Evolutionary conservation across 2,329 filamentous ascomycete genomes (phyloP).

Genomic region (Phialemonium atrogriseum): DNA sequence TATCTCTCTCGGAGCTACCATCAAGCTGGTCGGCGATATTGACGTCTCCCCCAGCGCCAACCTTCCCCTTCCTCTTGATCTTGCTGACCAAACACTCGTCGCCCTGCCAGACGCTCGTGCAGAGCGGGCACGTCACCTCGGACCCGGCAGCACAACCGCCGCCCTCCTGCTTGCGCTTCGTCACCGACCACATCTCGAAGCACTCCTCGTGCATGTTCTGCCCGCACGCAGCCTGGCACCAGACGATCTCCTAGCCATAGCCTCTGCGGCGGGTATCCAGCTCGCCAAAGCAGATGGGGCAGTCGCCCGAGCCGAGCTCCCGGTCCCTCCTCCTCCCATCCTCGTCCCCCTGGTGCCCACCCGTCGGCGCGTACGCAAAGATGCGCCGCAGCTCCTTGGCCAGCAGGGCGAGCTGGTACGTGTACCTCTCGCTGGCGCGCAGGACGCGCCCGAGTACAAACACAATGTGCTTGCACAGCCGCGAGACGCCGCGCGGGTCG

Average conservation of each 20-base stretch:
- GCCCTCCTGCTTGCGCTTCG: slow-evolving; percentile 27
- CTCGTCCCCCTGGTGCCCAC: slow-evolving; percentile 21
- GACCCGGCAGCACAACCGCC: too few species aligned
- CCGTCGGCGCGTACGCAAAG: slow-evolving; percentile 44
- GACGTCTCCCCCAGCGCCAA: slow-evolving; percentile 47
- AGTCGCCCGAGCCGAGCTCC: slow-evolving; percentile 44
- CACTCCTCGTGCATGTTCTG: slow-evolving; percentile 48
- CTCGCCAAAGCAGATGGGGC: slow-evolving; percentile 48
- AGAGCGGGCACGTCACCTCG: slow-evolving; percentile 51
- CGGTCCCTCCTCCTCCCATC: slow-evolving; percentile 21
- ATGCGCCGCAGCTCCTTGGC: slow-evolving; percentile 50
- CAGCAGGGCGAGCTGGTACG: slow-evolving; percentile 56
- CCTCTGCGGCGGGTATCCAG: too few species aligned
- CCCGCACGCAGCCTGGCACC: slow-evolving; percentile 42
- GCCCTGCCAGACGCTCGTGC: slow-evolving; percentile 47
- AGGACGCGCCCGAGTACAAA: slow-evolving; percentile 55
- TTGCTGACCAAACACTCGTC: slow-evolving; percentile 33
- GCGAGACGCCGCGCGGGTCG: too few species aligned
- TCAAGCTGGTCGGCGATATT: slow-evolving; percentile 56
- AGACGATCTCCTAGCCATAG: slow-evolving; percentile 32
- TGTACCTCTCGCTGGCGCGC: slow-evolving; percentile 43
- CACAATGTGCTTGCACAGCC: slow-evolving; percentile 60
- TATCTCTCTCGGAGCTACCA: slow-evolving; percentile 30
- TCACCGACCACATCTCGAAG: slow-evolving; percentile 45
- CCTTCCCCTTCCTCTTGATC: slow-evolving; percentile 31